Conservation (phyloP, 768 basidiomycete species). For the Floccularia luteovirens region DNA sequence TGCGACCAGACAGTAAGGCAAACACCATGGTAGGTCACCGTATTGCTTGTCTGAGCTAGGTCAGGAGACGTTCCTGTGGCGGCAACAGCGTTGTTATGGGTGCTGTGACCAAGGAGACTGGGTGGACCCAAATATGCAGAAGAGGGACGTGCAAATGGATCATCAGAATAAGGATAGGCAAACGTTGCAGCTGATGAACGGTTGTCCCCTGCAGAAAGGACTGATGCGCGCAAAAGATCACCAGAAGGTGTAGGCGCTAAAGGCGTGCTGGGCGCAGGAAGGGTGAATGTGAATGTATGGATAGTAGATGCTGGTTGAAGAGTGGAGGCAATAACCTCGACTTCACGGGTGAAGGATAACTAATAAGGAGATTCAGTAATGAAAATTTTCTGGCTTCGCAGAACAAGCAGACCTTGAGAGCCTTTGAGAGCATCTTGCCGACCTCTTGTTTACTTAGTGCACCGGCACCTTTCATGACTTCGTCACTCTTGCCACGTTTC, state of each 20-base stretch:
- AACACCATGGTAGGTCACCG: slow-evolving; percentile 80
- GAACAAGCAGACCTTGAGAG: slow-evolving; percentile 60
- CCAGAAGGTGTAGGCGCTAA: slow-evolving; percentile 68
- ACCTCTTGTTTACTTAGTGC: slow-evolving; percentile 82
- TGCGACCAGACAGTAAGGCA: slow-evolving; percentile 95
- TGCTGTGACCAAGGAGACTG: slow-evolving; percentile 46
- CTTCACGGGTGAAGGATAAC: slow-evolving; percentile 89
- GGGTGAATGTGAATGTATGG: slow-evolving; percentile 85
- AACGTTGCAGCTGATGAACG: slow-evolving; percentile 66
- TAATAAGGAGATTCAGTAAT: slow-evolving; percentile 17
- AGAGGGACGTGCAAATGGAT: slow-evolving; percentile 74
- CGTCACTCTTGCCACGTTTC: slow-evolving; percentile 56
- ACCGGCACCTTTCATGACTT: slow-evolving; percentile 67
- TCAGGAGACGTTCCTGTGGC: slow-evolving; percentile 23
- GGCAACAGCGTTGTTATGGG: slow-evolving; percentile 24
- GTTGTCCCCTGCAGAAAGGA: slow-evolving; percentile 56
- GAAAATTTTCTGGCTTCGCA: neutral
- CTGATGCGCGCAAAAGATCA: slow-evolving; percentile 67
- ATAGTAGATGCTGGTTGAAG: slow-evolving; percentile 90
- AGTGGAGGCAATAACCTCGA: slow-evolving; percentile 92
- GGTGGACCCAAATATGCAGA: slow-evolving; percentile 77
- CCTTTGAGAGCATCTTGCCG: slow-evolving; percentile 86
- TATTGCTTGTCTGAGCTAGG: slow-evolving; percentile 27
- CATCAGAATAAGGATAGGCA: slow-evolving; percentile 67
- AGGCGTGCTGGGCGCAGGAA: slow-evolving; percentile 71